A percentile compares a stretch with the other conserved stretches of the same genome.
Conservation (phyloP, 179 eudicot species). For the Nepenthes alata region DNA sequence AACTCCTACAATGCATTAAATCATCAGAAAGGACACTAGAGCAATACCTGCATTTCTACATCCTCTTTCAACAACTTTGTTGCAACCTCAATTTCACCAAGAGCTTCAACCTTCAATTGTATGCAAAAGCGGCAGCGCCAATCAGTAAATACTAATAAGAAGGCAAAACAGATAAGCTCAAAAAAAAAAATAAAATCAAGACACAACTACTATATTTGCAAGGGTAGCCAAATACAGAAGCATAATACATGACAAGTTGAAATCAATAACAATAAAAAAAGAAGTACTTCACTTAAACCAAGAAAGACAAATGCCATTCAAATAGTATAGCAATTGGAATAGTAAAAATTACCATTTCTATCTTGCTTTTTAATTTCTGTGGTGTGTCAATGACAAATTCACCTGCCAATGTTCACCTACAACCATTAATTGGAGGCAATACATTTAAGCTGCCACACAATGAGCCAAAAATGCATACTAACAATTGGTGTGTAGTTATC, state of each 20-base stretch:
- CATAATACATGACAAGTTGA: neutral
- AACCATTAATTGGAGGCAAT: neutral
- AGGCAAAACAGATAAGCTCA: neutral
- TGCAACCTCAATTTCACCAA: constrained; percentile 90
- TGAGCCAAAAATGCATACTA: too few relatives aligned
- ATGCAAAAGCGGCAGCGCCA: constrained; percentile 8
- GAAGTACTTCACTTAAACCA: neutral
- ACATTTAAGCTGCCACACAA: too few relatives aligned
- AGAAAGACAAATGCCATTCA: neutral
- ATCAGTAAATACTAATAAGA: neutral
- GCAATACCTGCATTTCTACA: constrained; percentile 48
- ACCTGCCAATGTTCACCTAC: constrained; percentile 37
- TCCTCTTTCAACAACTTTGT: constrained; percentile 68
- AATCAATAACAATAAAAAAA: neutral
- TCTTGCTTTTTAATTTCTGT: constrained; percentile 71
- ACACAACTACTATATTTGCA: too few relatives aligned
- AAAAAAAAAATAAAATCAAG: neutral
- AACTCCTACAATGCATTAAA: neutral
- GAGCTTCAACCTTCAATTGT: constrained; percentile 76
- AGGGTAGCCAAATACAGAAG: neutral
- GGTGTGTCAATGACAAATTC: constrained; percentile 95
- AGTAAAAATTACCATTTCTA: constrained; percentile 69
- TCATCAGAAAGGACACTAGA: neutral
- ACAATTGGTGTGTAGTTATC: too few relatives aligned
- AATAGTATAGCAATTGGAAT: neutral